Percentiles rank a stretch among this genome's conserved stretches.
phyloP scores from a whole-genome alignment of 352 stramenopile genomes.

The Peronospora destructor region DNA sequence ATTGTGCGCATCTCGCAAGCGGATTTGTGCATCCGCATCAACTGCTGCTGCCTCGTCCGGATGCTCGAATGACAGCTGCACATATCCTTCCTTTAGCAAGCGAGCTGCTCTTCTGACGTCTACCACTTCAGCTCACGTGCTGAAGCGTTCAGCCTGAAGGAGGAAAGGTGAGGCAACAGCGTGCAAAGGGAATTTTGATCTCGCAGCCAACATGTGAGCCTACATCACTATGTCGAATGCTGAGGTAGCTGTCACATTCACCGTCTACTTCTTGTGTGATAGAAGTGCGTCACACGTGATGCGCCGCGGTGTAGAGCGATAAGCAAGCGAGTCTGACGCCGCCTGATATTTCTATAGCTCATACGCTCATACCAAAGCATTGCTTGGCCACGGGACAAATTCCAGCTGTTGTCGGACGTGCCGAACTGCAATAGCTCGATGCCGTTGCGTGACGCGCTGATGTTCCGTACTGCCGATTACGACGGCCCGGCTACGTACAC shows the following conservation, averaged over 20 bases:
- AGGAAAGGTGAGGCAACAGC: background rate
- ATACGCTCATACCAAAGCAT: background rate
- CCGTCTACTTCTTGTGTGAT: conserved; percentile 7
- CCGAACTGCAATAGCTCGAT: conserved; percentile 20
- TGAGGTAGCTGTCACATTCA: conserved; percentile 13
- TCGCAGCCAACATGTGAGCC: no score
- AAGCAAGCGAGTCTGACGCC: background rate
- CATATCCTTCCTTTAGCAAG: no score
- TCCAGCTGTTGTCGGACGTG: conserved; percentile 8
- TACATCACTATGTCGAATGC: background rate
- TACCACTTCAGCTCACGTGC: background rate
- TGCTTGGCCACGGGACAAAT: background rate
- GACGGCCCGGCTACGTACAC: conserved; percentile 6
- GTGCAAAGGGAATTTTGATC: no score
- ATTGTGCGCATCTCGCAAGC: conserved; percentile 9
- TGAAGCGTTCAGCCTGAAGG: background rate
- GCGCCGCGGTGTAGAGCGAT: background rate
- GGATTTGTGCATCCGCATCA: conserved; percentile 13
- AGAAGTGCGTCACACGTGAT: conserved; percentile 13
- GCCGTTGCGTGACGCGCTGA: conserved; percentile 19
- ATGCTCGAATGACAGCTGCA: conserved; percentile 1
- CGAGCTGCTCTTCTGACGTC: background rate
- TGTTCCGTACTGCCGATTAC: conserved; percentile 16
- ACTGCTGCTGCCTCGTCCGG: conserved; percentile 12
- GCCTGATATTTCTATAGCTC: background rate